Percentiles rank a stretch among this genome's conserved stretches.
Evolutionary conservation across 345 rosid species (phyloP).

Genomic region (Laguncularia racemosa): DNA sequence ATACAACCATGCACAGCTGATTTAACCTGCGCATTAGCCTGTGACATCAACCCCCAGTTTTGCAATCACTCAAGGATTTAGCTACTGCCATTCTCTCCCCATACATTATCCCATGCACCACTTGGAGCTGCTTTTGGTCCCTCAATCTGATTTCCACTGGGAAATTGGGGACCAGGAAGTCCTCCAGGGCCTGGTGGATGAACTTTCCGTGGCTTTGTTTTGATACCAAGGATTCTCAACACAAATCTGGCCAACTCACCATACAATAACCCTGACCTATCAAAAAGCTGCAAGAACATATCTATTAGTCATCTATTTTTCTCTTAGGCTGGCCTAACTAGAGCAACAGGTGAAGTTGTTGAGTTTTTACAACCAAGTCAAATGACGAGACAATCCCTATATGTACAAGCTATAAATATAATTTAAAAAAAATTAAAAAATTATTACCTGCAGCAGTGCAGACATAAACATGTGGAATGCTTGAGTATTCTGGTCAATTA

Average conservation of each 20-base stretch:
- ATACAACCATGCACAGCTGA: too few relatives aligned
- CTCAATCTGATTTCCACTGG: constrained; percentile 48
- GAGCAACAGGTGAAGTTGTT: neutral
- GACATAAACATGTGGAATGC: constrained; percentile 90
- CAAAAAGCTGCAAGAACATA: constrained; percentile 62
- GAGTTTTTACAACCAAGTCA: neutral
- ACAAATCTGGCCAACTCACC: constrained; percentile 97
- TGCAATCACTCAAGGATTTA: neutral
- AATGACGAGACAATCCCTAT: neutral
- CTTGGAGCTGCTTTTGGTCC: constrained; percentile 71
- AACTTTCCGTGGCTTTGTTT: constrained; percentile 56
- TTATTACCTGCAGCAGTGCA: constrained; percentile 82
- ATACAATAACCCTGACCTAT: constrained; percentile 76
- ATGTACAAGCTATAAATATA: neutral
- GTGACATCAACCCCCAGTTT: too few relatives aligned
- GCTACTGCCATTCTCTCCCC: constrained; percentile 39
- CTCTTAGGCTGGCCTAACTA: neutral
- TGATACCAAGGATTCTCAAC: constrained; percentile 73
- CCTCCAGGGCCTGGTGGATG: constrained; percentile 63
- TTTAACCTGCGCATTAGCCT: too few relatives aligned
- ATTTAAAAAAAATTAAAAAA: constrained; percentile 5
- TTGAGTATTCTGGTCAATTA: constrained; percentile 84
- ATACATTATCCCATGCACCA: constrained; percentile 87
- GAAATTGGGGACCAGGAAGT: constrained; percentile 49
- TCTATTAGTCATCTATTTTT: neutral